phyloP scores from a whole-genome alignment of 169 alveolate species.

The Eimeria nieschulzi region DNA sequence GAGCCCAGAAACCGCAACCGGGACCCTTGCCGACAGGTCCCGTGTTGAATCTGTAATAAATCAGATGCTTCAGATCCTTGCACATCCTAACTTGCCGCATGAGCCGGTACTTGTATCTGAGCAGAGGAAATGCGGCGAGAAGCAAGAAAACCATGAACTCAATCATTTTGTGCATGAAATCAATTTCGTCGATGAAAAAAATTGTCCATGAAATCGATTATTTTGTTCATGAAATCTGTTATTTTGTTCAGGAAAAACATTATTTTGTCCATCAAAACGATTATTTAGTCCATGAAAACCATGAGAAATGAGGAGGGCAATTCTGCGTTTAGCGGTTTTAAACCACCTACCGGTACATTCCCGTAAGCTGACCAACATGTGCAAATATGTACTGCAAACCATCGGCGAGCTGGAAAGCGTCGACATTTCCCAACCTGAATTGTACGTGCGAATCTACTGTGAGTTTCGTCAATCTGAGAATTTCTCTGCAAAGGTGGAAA shows the following conservation, averaged over 20 bases:
- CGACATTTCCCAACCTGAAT: constrained; percentile 97
- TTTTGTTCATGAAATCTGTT: too few species aligned
- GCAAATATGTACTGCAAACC: constrained; percentile 98
- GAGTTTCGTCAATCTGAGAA: constrained; percentile 97
- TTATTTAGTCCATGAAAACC: too few species aligned
- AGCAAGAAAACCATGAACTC: not conserved
- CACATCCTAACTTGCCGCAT: constrained; percentile 99
- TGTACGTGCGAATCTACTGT: constrained; percentile 99
- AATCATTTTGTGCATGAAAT: too few species aligned
- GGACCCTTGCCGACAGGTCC: constrained; percentile 99
- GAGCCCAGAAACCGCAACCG: constrained; percentile 99
- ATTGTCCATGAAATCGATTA: too few species aligned
- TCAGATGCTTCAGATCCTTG: constrained; percentile 99
- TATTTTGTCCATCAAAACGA: too few species aligned
- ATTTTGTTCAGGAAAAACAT: too few species aligned
- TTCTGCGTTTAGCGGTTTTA: too few species aligned
- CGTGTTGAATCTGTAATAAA: constrained; percentile 99
- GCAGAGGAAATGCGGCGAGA: not conserved
- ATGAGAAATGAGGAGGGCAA: too few species aligned
- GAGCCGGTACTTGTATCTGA: constrained; percentile 96
- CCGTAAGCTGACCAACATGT: constrained; percentile 99
- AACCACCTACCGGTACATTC: constrained; percentile 96
- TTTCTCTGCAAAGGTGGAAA: constrained; percentile 99
- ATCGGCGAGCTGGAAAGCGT: constrained; percentile 99
- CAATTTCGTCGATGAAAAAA: too few species aligned